Evolutionary conservation across 179 eudicot genomes (phyloP).

Genomic region (Silene coronaria): DNA sequence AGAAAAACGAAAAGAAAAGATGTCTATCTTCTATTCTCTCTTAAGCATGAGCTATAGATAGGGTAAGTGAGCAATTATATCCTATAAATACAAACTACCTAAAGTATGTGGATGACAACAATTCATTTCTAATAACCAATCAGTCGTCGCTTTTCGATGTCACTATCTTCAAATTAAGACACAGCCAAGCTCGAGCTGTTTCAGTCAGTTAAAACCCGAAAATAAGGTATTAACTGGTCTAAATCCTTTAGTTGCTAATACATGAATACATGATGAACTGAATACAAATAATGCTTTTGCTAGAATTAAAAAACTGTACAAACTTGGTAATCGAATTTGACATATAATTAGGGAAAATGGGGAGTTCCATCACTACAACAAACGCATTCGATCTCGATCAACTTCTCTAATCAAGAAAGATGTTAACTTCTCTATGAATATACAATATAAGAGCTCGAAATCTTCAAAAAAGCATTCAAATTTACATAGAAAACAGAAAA

Average conservation of each 20-base stretch:
- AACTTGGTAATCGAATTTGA: neutral
- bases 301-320: neutral
- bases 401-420: neutral
- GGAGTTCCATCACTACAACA: neutral
- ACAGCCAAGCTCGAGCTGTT: neutral
- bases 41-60: neutral
- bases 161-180: neutral
- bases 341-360: neutral
- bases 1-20: neutral
- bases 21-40: neutral
- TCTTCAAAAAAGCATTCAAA: neutral
- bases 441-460: neutral
- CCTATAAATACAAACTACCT: neutral
- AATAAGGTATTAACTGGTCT: neutral
- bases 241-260: neutral
- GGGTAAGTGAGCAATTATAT: neutral
- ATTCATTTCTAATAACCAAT: neutral
- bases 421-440: neutral
- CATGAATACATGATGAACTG: neutral
- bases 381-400: constrained; percentile 1
- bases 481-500: neutral
- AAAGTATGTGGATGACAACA: neutral
- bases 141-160: neutral
- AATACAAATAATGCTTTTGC: neutral
- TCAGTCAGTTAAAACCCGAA: neutral